Evolutionary conservation across 164 flowering plant species (phyloP).

Genomic region (Hamamelis virginiana): DNA sequence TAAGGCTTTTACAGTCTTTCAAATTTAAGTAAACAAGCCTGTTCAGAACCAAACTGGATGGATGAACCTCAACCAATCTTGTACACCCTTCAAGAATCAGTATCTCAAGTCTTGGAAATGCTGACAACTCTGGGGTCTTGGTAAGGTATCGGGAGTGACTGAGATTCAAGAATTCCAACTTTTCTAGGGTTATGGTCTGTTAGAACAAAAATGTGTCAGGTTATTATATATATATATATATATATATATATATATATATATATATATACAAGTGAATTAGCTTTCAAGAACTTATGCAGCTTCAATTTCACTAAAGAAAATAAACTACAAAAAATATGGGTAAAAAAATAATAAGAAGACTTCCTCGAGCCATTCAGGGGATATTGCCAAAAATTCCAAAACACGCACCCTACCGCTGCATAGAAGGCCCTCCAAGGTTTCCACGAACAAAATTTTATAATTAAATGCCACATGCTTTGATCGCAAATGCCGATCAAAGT

Average conservation of each 20-base stretch:
- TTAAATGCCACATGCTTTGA: no score
- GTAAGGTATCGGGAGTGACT: conserved; percentile 14
- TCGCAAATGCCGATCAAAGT: no score
- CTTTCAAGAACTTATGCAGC: background rate
- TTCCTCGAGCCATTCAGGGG: no score
- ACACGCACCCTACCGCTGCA: no score
- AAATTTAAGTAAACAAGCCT: conserved; percentile 15
- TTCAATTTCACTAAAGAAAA: background rate
- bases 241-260: no score
- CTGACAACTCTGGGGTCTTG: conserved; percentile 15
- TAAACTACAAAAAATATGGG: background rate
- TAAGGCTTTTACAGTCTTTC: conserved; percentile 14
- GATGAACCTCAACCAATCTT: conserved; percentile 16
- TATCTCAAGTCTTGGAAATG: conserved; percentile 18
- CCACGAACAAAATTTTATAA: no score
- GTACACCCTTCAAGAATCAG: conserved; percentile 21
- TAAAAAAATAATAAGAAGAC: background rate
- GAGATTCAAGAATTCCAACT: conserved; percentile 21
- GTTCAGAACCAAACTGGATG: conserved; percentile 19
- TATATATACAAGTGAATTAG: background rate
- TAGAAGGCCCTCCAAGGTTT: no score
- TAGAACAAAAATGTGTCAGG: no score
- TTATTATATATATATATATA: no score
- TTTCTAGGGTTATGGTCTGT: no score
- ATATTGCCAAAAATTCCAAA: no score